Base-by-base conservation (phyloP, 176 grass and related monocot species). In the Oryza longistaminata region DNA sequence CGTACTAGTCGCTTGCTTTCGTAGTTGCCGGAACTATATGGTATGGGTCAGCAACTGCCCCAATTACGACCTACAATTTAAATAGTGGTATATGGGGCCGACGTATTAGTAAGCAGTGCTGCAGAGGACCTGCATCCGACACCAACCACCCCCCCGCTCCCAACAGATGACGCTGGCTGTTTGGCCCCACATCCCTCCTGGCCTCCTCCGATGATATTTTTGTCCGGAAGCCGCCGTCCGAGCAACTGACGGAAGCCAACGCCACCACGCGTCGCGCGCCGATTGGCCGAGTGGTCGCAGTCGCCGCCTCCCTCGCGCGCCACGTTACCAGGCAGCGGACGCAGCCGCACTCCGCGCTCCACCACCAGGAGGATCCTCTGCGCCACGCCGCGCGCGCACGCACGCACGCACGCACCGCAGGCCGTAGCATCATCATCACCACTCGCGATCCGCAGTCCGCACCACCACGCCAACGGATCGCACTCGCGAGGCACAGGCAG, bases 211-310 rank as follows among this genome's bases (percentile, higher is more conserved):
- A 34, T 26, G 88, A 83, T 83, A 87, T 83, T 86, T 90, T 86
- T 90, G 88, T 83, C 84, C 79, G 68, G 64, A 86, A 78, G 60
- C 60, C 79, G 44, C 55, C 74, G 67, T 72, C 26, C 55, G 60
- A 73, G 17, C 74, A 83, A 87, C 69, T 75, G 43, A 90, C 88
- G 84, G 88, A 78, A 78, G 68, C 44, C 44, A 16, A 21, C 16
- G 7, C 2, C 62, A 9, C 80, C 84, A 87, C 88, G 88, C 62
- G 84, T 43, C 26, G 19, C 2, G 0, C 29, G 5, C 8, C 14
- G 27, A 7, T 79, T 90, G 80, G 84, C 3, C 3, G 1, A 0
- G 15, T 11, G 44, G 66, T 86, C 67, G 55, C 14, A 60, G 45
- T 75, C 82, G 27, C 67, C 40, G 64, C 65, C 21, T 21, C 31